phyloP scores from a whole-genome alignment of 495 filamentous ascomycete genomes.

The Sporormia fimetaria region DNA sequence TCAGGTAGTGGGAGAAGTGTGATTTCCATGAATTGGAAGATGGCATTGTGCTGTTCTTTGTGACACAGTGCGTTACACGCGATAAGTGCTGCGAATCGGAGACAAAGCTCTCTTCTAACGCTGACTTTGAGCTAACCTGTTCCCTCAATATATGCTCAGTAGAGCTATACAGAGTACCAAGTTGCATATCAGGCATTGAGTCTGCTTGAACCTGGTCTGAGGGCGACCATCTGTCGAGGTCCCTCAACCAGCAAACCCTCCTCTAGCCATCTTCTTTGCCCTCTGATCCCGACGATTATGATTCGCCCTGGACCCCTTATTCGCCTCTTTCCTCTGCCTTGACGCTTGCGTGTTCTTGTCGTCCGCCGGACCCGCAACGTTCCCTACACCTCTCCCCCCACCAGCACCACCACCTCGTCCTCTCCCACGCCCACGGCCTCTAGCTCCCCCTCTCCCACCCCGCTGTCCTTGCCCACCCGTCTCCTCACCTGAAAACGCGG shows the following conservation, averaged over 20 bases:
- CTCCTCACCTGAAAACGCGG: slow-evolving; percentile 37
- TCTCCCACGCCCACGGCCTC: slow-evolving; percentile 39
- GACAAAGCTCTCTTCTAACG: too few species aligned
- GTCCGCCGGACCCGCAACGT: slow-evolving; percentile 46
- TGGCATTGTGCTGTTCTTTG: too few species aligned
- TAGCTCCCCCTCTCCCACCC: slow-evolving; percentile 41
- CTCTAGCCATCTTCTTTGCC: slow-evolving; percentile 38
- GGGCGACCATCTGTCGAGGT: not conserved
- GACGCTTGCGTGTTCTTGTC: slow-evolving; percentile 47
- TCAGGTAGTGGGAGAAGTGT: too few species aligned
- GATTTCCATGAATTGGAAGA: too few species aligned
- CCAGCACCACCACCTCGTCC: slow-evolving; percentile 40
- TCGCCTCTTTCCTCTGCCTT: slow-evolving; percentile 51
- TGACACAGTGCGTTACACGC: too few species aligned
- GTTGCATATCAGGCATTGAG: too few species aligned
- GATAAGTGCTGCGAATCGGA: too few species aligned
- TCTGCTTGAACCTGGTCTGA: not conserved
- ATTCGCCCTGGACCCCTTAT: slow-evolving; percentile 39
- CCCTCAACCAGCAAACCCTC: slow-evolving; percentile 31
- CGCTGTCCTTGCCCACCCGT: slow-evolving; percentile 36
- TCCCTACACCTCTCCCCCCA: slow-evolving; percentile 42
- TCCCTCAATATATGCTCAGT: too few species aligned
- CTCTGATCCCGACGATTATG: slow-evolving; percentile 37
- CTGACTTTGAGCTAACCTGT: too few species aligned
- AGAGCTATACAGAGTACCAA: too few species aligned